Base-by-base conservation (phyloP, 441 rosid species). In the Adansonia madagascariensis region DNA sequence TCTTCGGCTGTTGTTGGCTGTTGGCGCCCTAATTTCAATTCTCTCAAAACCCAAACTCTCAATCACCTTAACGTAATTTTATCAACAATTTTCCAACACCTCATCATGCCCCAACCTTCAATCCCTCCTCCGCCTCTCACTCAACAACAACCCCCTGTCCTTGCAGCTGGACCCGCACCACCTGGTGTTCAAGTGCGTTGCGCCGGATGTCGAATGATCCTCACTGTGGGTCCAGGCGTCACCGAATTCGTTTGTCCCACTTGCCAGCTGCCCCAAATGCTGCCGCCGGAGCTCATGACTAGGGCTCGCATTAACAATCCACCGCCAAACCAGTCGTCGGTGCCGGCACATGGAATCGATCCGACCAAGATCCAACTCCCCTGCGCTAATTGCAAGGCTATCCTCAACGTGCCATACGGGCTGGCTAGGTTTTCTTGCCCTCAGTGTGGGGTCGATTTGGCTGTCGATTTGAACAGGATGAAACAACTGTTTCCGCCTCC, bases 291-390 rank as follows among this genome's bases (percentile, higher is more conserved):
- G 88, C 93, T 95, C 65, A 82, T 92, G 81, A 82, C 79, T 41
- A 87, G 83, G 86, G 83, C 83, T 80, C 83, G 75, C 79, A 75
- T 41, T 47, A 87, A 77, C 66, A 78, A 79, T 22, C 82, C 77
- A 22, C 82, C 20, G 31, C 76, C 65, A 27, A 84, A 70, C 53
- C 84, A 75, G 63, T 55, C 80, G 17, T 55, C 80, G 20, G 93
- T 85, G 73, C 98, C 98, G 18, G 97, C 98, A 0, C 98, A 91
- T 63, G 99, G 98, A 75, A 91, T 96, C 93, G 97, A 96, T 88
- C 97, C 97, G 46, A 84, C 97, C 80, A 96, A 96, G 98, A 92
- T 96, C 89, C 99, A 96, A 83, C 89, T 96, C 67, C 98, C 99
- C 14, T 96, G 99, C 73, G 97, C 93, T 61, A 88, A 89, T 83